phyloP scores from a whole-genome alignment of 192 early-diverging fungal species.

The Rhizophagus clarus region DNA sequence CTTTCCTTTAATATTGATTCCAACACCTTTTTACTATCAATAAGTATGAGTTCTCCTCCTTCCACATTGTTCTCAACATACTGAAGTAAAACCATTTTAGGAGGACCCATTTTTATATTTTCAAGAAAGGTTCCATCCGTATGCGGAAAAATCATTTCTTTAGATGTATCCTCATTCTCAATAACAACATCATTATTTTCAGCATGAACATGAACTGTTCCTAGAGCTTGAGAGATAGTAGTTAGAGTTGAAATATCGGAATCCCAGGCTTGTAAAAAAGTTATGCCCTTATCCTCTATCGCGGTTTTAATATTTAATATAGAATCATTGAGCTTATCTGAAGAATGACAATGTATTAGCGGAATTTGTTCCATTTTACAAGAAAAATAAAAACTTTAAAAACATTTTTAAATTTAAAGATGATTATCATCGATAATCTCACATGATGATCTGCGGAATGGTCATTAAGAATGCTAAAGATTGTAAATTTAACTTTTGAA shows the following conservation, averaged over 20 bases:
- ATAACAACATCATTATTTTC: not conserved
- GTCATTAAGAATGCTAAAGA: too few species aligned
- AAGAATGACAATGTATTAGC: not conserved
- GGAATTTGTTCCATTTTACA: not conserved
- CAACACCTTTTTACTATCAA: not conserved
- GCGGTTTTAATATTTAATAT: not conserved
- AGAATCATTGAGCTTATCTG: not conserved
- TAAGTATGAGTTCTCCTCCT: not conserved
- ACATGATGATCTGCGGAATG: too few species aligned
- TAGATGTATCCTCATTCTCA: not conserved
- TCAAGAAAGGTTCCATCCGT: conserved; percentile 2
- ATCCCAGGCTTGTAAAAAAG: not conserved
- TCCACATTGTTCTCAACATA: not conserved
- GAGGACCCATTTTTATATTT: not conserved
- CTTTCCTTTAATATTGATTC: not conserved
- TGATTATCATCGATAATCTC: too few species aligned
- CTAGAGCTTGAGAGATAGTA: not conserved
- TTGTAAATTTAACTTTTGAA: too few species aligned
- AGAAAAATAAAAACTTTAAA: too few species aligned
- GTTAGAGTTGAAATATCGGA: not conserved
- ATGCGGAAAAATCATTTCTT: not conserved
- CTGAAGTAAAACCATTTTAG: conserved; percentile 8
- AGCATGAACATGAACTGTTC: not conserved
- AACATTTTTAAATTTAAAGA: too few species aligned
- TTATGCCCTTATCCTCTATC: not conserved